Conservation (phyloP, 2,329 filamentous ascomycete species). For the Fonsecaea pugnacius region DNA sequence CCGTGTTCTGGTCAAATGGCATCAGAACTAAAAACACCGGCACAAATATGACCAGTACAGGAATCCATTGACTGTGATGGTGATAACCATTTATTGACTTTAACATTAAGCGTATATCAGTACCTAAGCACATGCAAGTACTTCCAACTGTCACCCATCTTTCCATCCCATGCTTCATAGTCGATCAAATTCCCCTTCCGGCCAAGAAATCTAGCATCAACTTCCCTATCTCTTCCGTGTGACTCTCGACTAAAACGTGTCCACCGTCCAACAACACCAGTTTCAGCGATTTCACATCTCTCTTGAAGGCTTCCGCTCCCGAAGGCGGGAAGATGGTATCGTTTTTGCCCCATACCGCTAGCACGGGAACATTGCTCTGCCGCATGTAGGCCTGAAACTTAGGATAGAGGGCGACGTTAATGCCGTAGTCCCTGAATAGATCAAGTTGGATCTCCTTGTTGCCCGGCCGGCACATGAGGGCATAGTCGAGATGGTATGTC, state of each 20-base stretch:
- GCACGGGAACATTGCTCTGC: slow-evolving; percentile 55
- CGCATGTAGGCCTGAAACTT: slow-evolving; percentile 61
- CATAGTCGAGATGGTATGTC: slow-evolving; percentile 57
- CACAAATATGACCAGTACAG: too few relatives aligned
- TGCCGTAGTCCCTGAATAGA: slow-evolving; percentile 62
- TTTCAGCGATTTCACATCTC: slow-evolving; percentile 55
- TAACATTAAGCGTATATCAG: not conserved
- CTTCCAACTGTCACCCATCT: not conserved
- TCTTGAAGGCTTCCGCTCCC: slow-evolving; percentile 60
- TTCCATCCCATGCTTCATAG: not conserved
- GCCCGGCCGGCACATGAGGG: slow-evolving; percentile 55
- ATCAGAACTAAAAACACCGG: too few relatives aligned
- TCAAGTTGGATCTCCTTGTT: slow-evolving; percentile 61
- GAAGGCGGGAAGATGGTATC: slow-evolving; percentile 53
- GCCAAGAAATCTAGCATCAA: slow-evolving; percentile 46
- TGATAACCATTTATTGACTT: not conserved
- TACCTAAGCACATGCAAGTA: not conserved
- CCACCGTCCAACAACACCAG: slow-evolving; percentile 59
- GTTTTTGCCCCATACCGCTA: slow-evolving; percentile 64
- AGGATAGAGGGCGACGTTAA: slow-evolving; percentile 60
- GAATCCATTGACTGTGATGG: too few relatives aligned
- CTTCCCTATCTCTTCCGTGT: slow-evolving; percentile 44
- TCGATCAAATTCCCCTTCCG: slow-evolving; percentile 21
- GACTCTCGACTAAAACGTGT: slow-evolving; percentile 59
- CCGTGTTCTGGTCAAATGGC: too few relatives aligned